Conservation (phyloP, 129 eudicot species). For the Heracleum sosnowskyi region DNA sequence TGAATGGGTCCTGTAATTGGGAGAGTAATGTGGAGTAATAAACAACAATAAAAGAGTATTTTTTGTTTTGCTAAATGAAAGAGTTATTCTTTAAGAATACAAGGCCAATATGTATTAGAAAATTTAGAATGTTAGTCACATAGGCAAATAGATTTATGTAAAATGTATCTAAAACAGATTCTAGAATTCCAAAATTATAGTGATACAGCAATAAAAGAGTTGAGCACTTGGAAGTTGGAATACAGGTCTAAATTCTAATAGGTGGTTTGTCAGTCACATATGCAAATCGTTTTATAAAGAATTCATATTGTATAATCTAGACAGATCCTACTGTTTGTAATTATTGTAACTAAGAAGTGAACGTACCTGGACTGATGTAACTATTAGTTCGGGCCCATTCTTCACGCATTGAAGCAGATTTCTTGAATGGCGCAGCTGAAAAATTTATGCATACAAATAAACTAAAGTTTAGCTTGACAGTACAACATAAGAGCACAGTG, state of each 20-base stretch:
- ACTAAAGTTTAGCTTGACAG: conserved; percentile 5
- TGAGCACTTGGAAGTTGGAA: no score
- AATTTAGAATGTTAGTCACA: neutral
- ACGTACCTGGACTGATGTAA: conserved; percentile 79
- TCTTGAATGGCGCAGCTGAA: conserved; percentile 89
- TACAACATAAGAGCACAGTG: neutral
- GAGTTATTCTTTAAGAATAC: neutral
- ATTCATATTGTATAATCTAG: neutral
- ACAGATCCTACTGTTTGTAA: neutral
- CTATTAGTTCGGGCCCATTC: conserved; percentile 86
- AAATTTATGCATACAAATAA: neutral
- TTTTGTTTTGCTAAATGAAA: no score
- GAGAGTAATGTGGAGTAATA: neutral
- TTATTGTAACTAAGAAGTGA: conserved; percentile 3
- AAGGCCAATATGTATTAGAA: no score
- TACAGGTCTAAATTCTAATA: neutral
- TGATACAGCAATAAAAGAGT: no score
- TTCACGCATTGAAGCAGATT: conserved; percentile 65
- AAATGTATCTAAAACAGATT: no score
- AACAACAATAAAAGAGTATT: neutral
- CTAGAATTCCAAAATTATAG: no score
- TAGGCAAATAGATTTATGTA: no score
- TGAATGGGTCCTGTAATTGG: conserved; percentile 71
- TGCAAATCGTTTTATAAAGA: neutral
- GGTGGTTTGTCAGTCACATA: neutral